Evolutionary conservation across 2,329 filamentous ascomycete genomes (phyloP).

Genomic region (Exophiala dermatitidis): DNA sequence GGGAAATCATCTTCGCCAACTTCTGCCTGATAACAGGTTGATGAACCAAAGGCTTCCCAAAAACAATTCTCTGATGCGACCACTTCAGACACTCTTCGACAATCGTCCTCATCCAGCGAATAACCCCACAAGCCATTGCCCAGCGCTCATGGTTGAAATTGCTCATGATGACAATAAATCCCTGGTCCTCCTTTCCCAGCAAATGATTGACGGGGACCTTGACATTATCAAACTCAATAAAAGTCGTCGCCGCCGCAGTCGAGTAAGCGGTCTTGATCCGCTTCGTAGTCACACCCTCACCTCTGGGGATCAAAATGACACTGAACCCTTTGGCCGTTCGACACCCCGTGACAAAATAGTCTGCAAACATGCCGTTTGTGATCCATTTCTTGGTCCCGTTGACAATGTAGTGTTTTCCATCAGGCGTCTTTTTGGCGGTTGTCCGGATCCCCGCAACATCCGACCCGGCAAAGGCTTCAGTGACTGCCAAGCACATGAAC

Average conservation of each 20-base stretch:
- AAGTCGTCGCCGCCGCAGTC: constrained; percentile 61
- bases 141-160: constrained; percentile 77
- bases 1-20: constrained; percentile 60
- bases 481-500: constrained; percentile 68
- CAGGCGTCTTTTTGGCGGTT: constrained; percentile 54
- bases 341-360: constrained; percentile 64
- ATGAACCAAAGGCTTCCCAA: constrained; percentile 62
- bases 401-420: constrained; percentile 57
- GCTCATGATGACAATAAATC: constrained; percentile 68
- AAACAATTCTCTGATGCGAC: constrained; percentile 71
- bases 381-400: constrained; percentile 70
- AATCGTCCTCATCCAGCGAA: constrained; percentile 54
- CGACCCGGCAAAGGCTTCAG: constrained; percentile 65
- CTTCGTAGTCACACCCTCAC: constrained; percentile 62
- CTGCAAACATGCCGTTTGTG: constrained; percentile 64
- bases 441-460: constrained; percentile 68
- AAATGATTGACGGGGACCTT: constrained; percentile 63
- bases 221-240: constrained; percentile 69
- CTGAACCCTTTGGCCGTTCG: constrained; percentile 62
- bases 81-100: constrained; percentile 63
- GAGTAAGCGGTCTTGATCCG: constrained; percentile 61
- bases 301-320: constrained; percentile 61
- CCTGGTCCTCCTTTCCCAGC: constrained; percentile 60
- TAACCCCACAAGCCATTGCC: constrained; percentile 58
- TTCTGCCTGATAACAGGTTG: constrained; percentile 67